These are phyloP conservation scores for Boechera retrofracta DNA, from an alignment of 345 rosid species.

Conservation along the genomic window DNA sequence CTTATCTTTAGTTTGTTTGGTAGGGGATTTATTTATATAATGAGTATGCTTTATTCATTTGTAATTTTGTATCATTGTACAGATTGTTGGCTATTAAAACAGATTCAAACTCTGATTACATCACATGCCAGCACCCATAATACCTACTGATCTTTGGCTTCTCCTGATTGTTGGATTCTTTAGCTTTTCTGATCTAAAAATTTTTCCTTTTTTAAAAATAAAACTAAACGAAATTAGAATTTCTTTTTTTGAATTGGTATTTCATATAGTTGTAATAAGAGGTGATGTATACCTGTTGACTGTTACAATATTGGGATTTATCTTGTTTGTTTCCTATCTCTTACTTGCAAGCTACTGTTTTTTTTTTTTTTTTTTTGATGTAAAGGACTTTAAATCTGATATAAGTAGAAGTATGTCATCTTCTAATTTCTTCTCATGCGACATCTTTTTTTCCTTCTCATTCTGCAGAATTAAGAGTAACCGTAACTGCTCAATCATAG, in stretches of 20 bases:
- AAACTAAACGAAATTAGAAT: conserved; percentile 7
- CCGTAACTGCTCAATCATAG: conserved; percentile 27
- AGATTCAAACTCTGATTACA: conserved; percentile 31
- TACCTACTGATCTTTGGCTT: conserved; percentile 43
- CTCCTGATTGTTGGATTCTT: conserved; percentile 39
- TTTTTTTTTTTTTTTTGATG: background rate
- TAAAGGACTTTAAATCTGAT: background rate
- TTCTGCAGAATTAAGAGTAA: conserved; percentile 34
- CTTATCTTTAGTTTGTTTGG: conserved; percentile 35
- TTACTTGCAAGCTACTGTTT: conserved; percentile 50
- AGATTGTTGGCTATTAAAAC: conserved; percentile 28
- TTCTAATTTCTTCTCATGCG: conserved; percentile 29
- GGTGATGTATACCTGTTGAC: conserved; percentile 41
- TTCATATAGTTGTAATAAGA: background rate
- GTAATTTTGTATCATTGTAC: conserved; percentile 2
- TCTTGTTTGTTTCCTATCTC: conserved; percentile 31
- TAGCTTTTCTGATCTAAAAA: conserved; percentile 27
- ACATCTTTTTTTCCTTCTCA: background rate
- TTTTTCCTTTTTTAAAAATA: conserved; percentile 5
- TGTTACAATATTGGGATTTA: conserved; percentile 27
- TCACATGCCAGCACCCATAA: conserved; percentile 37
- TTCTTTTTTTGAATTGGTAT: conserved; percentile 32
- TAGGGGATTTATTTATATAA: conserved; percentile 23
- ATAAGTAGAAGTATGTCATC: conserved; percentile 16
- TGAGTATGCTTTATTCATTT: conserved; percentile 35